phyloP scores from a whole-genome alignment of 805 yeast species.

The Groenewaldozyma tartarivorans region DNA sequence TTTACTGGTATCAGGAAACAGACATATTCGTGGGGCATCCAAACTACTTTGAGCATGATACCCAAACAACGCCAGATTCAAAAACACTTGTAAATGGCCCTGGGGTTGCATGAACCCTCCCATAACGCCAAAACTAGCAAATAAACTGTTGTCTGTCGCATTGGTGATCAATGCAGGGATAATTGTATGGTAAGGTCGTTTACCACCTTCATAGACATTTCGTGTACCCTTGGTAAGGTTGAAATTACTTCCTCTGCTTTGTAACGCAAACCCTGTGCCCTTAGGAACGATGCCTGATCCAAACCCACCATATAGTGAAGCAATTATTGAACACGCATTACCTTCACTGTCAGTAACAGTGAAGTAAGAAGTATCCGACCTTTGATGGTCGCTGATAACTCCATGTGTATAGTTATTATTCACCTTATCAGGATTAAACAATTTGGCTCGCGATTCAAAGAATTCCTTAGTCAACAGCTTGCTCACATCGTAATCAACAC shows the following conservation, averaged over 20 bases:
- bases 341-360: slow-evolving; percentile 57
- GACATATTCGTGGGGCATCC: slow-evolving; percentile 66
- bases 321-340: slow-evolving; percentile 75
- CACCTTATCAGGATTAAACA: slow-evolving; percentile 34
- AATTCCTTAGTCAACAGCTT: slow-evolving; percentile 41
- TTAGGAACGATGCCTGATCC: slow-evolving; percentile 62
- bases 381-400: slow-evolving; percentile 39
- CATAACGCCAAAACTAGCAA: slow-evolving; percentile 72
- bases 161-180: slow-evolving; percentile 71
- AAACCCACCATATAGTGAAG: slow-evolving; percentile 59
- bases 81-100: slow-evolving; percentile 69
- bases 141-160: slow-evolving; percentile 30
- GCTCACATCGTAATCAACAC: slow-evolving; percentile 29
- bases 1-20: slow-evolving; percentile 46
- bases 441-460: slow-evolving; percentile 39
- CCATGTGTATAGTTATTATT: slow-evolving; percentile 39
- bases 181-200: slow-evolving; percentile 74
- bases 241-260: slow-evolving; percentile 72
- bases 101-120: slow-evolving; percentile 86
- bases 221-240: slow-evolving; percentile 46
- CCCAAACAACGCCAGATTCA: slow-evolving; percentile 55
- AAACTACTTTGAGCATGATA: slow-evolving; percentile 63
- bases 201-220: slow-evolving; percentile 57
- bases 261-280: slow-evolving; percentile 55
- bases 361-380: slow-evolving; percentile 66